A percentile compares a stretch with the other conserved stretches of the same genome.
Conservation (phyloP, 495 filamentous ascomycete species). For the Neurospora sp. region DNA sequence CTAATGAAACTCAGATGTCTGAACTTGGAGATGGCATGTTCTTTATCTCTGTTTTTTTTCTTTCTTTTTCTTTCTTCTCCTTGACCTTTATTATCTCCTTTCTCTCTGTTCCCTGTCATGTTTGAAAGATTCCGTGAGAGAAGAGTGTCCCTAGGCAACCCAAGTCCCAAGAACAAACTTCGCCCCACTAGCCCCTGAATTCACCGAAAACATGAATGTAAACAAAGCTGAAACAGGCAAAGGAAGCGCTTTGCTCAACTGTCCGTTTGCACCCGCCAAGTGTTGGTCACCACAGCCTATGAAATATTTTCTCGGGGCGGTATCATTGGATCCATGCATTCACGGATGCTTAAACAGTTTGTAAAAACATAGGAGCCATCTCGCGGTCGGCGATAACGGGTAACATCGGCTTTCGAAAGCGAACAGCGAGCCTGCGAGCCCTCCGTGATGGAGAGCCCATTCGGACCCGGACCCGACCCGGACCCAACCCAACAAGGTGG, state of each 20-base stretch:
- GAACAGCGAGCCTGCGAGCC: background rate
- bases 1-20: too few relatives aligned
- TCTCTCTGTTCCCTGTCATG: too few relatives aligned
- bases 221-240: background rate
- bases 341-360: too few relatives aligned
- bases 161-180: background rate
- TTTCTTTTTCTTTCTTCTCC: background rate
- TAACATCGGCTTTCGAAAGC: background rate
- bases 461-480: background rate
- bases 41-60: too few relatives aligned
- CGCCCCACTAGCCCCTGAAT: background rate
- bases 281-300: too few relatives aligned
- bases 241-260: background rate
- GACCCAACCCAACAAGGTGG: background rate
- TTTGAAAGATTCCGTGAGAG: too few relatives aligned
- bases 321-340: too few relatives aligned
- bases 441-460: background rate
- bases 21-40: too few relatives aligned
- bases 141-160: background rate
- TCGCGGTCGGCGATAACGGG: background rate
- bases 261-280: background rate
- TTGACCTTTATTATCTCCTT: too few relatives aligned
- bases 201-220: background rate
- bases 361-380: background rate
- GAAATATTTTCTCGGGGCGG: too few relatives aligned